These are phyloP conservation scores for Mariannaea elegans DNA, from an alignment of 2,329 filamentous ascomycete genomes.

Conservation along the genomic window DNA sequence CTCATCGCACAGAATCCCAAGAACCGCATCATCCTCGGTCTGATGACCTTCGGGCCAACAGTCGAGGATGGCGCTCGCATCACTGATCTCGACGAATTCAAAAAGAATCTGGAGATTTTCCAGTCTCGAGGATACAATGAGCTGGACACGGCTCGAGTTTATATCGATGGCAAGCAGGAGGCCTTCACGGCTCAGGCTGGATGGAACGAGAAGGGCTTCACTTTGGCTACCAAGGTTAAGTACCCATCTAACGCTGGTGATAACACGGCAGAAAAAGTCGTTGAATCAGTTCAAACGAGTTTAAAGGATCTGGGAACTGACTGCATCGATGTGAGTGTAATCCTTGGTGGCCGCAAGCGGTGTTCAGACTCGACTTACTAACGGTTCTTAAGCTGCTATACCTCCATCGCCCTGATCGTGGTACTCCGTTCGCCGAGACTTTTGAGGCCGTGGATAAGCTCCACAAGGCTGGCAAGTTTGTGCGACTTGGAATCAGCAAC, in stretches of 20 bases:
- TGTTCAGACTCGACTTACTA: background rate
- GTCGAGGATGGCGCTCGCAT: constrained; percentile 72
- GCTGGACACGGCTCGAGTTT: constrained; percentile 82
- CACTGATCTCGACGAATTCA: constrained; percentile 72
- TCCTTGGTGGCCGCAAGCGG: background rate
- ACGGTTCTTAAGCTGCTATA: constrained; percentile 46
- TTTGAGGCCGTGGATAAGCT: constrained; percentile 80
- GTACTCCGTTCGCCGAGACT: constrained; percentile 80
- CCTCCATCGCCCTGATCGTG: constrained; percentile 60
- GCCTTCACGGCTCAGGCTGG: constrained; percentile 77
- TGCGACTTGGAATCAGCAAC: constrained; percentile 81
- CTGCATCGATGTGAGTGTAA: constrained; percentile 68
- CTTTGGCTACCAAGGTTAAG: constrained; percentile 77
- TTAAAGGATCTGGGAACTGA: constrained; percentile 77
- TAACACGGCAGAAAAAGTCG: constrained; percentile 72
- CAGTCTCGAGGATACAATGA: constrained; percentile 85
- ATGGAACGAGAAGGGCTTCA: constrained; percentile 83
- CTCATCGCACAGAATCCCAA: constrained; percentile 57
- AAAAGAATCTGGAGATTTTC: constrained; percentile 76
- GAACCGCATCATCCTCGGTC: constrained; percentile 79
- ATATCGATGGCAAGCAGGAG: constrained; percentile 78
- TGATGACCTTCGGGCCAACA: constrained; percentile 85
- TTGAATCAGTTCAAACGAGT: constrained; percentile 71
- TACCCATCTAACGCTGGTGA: constrained; percentile 69
- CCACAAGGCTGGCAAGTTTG: constrained; percentile 87